These are phyloP conservation scores for Pelargonium australe DNA, from an alignment of 441 rosid genomes.

Conservation along the genomic window DNA sequence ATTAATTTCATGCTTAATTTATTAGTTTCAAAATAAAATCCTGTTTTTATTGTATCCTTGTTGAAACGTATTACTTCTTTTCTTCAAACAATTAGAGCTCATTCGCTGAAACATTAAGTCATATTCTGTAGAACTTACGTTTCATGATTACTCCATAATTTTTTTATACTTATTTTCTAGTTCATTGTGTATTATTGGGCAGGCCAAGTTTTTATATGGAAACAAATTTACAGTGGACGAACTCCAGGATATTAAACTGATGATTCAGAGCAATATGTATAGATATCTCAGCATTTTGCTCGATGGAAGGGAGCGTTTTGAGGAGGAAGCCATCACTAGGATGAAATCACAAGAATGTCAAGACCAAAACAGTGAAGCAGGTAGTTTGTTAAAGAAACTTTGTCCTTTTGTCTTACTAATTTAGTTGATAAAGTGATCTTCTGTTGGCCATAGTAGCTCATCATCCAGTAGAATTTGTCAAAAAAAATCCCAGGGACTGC, in stretches of 20 bases:
- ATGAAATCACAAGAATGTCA: conserved; percentile 32
- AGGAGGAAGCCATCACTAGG: conserved; percentile 72
- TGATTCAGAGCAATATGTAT: conserved; percentile 99
- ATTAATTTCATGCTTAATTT: not conserved
- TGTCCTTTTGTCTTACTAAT: not conserved
- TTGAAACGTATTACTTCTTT: not conserved
- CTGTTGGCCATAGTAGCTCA: too few relatives aligned
- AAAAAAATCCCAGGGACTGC: too few relatives aligned
- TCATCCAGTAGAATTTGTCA: too few relatives aligned
- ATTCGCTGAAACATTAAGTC: not conserved
- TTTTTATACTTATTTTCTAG: conserved; percentile 12
- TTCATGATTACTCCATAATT: not conserved
- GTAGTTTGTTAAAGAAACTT: conserved; percentile 26
- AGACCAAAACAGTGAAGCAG: conserved; percentile 48
- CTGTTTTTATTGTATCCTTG: not conserved
- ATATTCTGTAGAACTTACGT: not conserved
- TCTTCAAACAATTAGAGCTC: too few relatives aligned
- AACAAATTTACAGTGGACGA: conserved; percentile 76
- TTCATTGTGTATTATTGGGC: conserved; percentile 26
- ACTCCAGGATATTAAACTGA: conserved; percentile 82
- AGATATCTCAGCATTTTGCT: conserved; percentile 91
- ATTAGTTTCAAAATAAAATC: not conserved
- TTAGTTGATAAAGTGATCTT: too few relatives aligned
- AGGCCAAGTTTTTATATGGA: conserved; percentile 98
- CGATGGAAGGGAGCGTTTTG: conserved; percentile 98